phyloP scores from a whole-genome alignment of 768 basidiomycete genomes.

The Tricholoma flavovirens region DNA sequence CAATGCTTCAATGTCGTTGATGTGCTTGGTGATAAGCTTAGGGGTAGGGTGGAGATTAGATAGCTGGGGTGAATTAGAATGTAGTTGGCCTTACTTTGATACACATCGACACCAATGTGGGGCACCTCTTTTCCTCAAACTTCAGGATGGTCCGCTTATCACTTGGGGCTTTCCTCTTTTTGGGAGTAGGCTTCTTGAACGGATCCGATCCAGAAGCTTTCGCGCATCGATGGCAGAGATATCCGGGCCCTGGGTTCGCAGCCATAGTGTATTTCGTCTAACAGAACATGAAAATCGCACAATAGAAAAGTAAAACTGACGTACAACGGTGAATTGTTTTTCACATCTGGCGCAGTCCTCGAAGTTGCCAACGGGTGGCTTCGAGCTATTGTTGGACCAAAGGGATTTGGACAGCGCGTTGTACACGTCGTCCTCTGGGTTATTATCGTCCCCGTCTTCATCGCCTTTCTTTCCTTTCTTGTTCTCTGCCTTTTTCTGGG shows the following conservation, averaged over 20 bases:
- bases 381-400: slow-evolving; percentile 30
- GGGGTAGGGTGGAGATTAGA: neutral
- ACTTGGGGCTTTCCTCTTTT: slow-evolving; percentile 55
- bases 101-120: slow-evolving; percentile 71
- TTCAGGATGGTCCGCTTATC: slow-evolving; percentile 65
- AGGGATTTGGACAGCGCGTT: slow-evolving; percentile 53
- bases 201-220: slow-evolving; percentile 75
- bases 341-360: slow-evolving; percentile 77
- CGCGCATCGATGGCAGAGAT: slow-evolving; percentile 80
- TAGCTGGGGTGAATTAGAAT: neutral
- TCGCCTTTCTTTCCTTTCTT: slow-evolving; percentile 42
- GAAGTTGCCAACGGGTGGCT: slow-evolving; percentile 74
- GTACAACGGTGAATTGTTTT: slow-evolving; percentile 84
- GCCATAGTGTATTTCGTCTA: slow-evolving; percentile 87
- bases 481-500: slow-evolving; percentile 40
- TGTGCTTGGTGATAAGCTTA: slow-evolving; percentile 81
- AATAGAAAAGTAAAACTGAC: slow-evolving; percentile 19
- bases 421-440: slow-evolving; percentile 60
- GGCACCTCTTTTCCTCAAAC: slow-evolving; percentile 67
- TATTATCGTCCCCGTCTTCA: slow-evolving; percentile 25
- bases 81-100: slow-evolving; percentile 51
- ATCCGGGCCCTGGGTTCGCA: slow-evolving; percentile 64
- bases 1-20: slow-evolving; percentile 82
- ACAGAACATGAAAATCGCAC: neutral
- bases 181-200: slow-evolving; percentile 70